Base-by-base conservation (phyloP, 1,284 basidiomycete species). In the Phylloboletellus chloephorus region DNA sequence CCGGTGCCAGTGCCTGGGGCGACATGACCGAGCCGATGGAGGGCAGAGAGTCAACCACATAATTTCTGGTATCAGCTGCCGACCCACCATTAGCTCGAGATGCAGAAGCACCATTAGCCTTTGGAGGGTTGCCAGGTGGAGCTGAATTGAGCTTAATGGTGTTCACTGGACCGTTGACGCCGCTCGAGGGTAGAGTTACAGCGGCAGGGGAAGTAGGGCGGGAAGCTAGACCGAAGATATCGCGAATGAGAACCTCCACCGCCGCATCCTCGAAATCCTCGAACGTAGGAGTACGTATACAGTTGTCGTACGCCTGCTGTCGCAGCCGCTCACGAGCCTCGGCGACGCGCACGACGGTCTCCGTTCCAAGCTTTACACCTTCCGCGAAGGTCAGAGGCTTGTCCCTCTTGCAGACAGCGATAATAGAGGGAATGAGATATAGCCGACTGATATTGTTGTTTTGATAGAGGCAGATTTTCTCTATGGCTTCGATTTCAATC, bases 381-480 rank as follows among this genome's bases (percentile, higher is more conserved):
- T 80, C 79, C 7, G 61, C 60, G 36, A 71, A 50, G 2, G 64
- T 59, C 15, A 79, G 58, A 9, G 73, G 63, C 12, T 69, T 65
- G 3, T 64, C 59, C 17, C 78, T 67, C 26, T 64, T 58, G 49
- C 71, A 70, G n/a, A 80, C 59, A 10, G 64, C 58, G 7, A 64
- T 55, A 51, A 73, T 78, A 0, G 74, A 63, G 0, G 70, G 67
- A 17, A 73, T 58, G 34, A 79, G 67, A 37, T 71, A 67, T 31
- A 66, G 60, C 13, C 58, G 63, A 46, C 71, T 69, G 43, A 76
- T 67, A 9, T 50, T 62, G 56, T 73, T 67, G 19, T 61, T 53
- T 33, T 74, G 69, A 50, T 78, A 79, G 12, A 78, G 65, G 9
- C 64, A 53, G 30, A 80, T 72, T 36, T 72, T 72, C 2, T 69